Percentiles rank a stretch among this genome's conserved stretches.
Evolutionary conservation across 129 eudicot genomes (phyloP).

Genomic region (Sambucus nigra): DNA sequence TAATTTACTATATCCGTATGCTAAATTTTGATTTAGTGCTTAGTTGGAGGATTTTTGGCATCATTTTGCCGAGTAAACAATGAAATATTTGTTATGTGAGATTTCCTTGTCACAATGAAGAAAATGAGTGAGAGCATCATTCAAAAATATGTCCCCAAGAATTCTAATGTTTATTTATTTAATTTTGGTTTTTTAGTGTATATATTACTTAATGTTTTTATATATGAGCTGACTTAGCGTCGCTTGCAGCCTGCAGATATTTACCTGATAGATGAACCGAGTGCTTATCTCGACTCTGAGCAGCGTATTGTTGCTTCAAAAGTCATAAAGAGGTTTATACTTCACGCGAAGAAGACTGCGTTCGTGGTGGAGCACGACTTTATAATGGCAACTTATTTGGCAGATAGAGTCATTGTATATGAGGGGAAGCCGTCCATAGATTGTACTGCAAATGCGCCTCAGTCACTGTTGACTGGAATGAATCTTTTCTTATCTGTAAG

Average conservation of each 20-base stretch:
- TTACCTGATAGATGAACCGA: slow-evolving; percentile 83
- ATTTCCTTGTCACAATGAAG: background rate
- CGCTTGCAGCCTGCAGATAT: slow-evolving; percentile 90
- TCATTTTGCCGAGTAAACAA: background rate
- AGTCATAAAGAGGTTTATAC: slow-evolving; percentile 82
- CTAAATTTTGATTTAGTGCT: no score
- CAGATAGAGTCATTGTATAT: slow-evolving; percentile 78
- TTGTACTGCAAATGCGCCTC: slow-evolving; percentile 80
- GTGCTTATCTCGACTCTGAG: slow-evolving; percentile 86
- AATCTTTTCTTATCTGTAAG: slow-evolving; percentile 87
- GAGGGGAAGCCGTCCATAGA: slow-evolving; percentile 75
- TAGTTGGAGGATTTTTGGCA: no score
- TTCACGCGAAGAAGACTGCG: slow-evolving; percentile 85
- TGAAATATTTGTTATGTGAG: background rate
- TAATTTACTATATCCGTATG: no score
- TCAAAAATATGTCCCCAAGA: no score
- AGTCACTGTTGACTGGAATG: slow-evolving; percentile 77
- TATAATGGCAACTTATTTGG: slow-evolving; percentile 85
- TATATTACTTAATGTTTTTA: background rate
- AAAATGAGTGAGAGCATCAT: no score
- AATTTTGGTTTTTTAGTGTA: background rate
- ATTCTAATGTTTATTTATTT: no score
- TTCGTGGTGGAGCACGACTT: slow-evolving; percentile 92
- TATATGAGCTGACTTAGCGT: slow-evolving; percentile 6
- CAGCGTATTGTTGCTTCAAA: slow-evolving; percentile 91